Percentiles rank a stretch among this genome's conserved stretches.
These are phyloP conservation scores for Alternaria burnsii DNA, from an alignment of 2,329 filamentous ascomycete genomes.

Conservation along the genomic window DNA sequence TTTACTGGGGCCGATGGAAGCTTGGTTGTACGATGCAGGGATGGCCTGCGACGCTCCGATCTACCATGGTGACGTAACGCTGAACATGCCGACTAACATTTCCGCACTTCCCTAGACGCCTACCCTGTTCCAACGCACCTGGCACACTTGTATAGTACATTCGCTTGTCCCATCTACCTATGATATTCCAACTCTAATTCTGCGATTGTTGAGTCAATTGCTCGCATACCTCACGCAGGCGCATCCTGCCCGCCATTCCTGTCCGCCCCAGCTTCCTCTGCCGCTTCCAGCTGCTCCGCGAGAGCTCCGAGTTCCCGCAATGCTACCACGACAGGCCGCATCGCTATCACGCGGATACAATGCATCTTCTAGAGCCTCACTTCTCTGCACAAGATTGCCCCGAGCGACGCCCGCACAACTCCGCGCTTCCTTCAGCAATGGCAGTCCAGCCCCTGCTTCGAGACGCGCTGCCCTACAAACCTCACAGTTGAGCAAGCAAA, in stretches of 20 bases:
- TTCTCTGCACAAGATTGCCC: constrained; percentile 22
- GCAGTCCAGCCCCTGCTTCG: constrained; percentile 24
- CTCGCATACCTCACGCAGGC: neutral
- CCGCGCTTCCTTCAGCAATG: constrained; percentile 40
- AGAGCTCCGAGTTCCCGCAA: constrained; percentile 22
- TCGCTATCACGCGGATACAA: constrained; percentile 40
- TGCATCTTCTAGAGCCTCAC: constrained; percentile 26
- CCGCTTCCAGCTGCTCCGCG: constrained; percentile 12
- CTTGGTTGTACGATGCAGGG: constrained; percentile 20
- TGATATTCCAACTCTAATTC: constrained; percentile 3
- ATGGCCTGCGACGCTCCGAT: constrained; percentile 4
- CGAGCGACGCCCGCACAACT: constrained; percentile 23
- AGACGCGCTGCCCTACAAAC: constrained; percentile 36
- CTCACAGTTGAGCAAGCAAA: constrained; percentile 27
- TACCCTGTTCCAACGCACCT: neutral
- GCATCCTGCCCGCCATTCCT: neutral
- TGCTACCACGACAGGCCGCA: constrained; percentile 43
- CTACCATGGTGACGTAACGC: constrained; percentile 27
- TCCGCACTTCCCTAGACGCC: constrained; percentile 10
- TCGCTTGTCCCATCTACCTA: constrained; percentile 8
- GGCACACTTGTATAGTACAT: constrained; percentile 1
- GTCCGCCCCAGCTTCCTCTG: constrained; percentile 2
- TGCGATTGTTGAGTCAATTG: constrained; percentile 21
- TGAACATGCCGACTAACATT: constrained; percentile 27
- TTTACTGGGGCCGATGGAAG: constrained; percentile 13